Evolutionary conservation across 805 yeast genomes (phyloP).

Genomic region (Saccharomycopsis vini): DNA sequence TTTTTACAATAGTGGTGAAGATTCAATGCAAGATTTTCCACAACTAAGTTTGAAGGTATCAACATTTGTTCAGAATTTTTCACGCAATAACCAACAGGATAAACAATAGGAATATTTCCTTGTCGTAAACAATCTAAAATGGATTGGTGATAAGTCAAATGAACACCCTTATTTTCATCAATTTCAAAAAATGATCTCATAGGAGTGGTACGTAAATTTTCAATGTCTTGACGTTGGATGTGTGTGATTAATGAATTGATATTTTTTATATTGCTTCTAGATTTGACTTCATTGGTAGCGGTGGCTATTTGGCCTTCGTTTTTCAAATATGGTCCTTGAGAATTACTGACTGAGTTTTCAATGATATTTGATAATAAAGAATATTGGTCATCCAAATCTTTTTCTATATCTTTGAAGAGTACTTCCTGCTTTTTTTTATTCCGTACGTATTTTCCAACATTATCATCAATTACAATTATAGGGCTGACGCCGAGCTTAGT

Average conservation of each 20-base stretch:
- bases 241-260: no score
- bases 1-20: conserved; percentile 26
- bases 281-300: no score
- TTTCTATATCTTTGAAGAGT: conserved; percentile 17
- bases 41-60: conserved; percentile 22
- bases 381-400: conserved; percentile 14
- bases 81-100: conserved; percentile 43
- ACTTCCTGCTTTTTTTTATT: conserved; percentile 3
- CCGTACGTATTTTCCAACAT: conserved; percentile 22
- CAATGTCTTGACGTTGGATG: not conserved
- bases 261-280: not conserved
- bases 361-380: conserved; percentile 4
- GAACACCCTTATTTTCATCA: conserved; percentile 5
- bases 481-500: conserved; percentile 67
- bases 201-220: conserved; percentile 8
- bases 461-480: conserved; percentile 49
- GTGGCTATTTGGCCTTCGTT: conserved; percentile 27
- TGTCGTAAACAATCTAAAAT: conserved; percentile 30
- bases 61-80: conserved; percentile 24
- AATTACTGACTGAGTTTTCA: conserved; percentile 10
- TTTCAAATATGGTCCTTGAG: conserved; percentile 20
- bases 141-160: conserved; percentile 8
- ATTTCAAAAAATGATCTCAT: conserved; percentile 13
- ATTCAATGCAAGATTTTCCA: conserved; percentile 34
- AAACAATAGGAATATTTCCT: conserved; percentile 51